phyloP scores from a whole-genome alignment of 345 rosid species.

The Conringia planisiliqua region DNA sequence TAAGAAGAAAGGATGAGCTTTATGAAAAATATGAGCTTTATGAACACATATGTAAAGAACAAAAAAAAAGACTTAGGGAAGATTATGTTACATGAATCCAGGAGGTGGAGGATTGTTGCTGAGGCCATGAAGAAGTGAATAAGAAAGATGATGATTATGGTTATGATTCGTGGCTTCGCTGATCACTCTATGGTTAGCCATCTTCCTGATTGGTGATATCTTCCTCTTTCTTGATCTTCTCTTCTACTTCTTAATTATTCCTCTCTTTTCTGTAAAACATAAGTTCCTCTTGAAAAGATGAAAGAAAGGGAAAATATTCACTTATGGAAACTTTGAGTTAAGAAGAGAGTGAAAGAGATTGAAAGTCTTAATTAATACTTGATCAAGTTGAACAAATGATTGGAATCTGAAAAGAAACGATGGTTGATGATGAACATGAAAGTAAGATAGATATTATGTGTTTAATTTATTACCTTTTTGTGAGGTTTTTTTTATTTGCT shows the following conservation, averaged over 20 bases:
- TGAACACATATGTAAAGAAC: not conserved
- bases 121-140: conserved; percentile 68
- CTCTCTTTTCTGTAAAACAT: conserved; percentile 28
- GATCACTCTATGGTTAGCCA: conserved; percentile 68
- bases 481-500: conserved; percentile 26
- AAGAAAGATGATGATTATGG: conserved; percentile 64
- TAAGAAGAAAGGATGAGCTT: not conserved
- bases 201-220: conserved; percentile 16
- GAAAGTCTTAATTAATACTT: conserved; percentile 11
- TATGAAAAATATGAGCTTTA: not conserved
- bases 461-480: conserved; percentile 31
- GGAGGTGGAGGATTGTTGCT: conserved; percentile 45
- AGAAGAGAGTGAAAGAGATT: not conserved
- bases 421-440: conserved; percentile 36
- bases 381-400: conserved; percentile 21
- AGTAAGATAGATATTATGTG: conserved; percentile 17
- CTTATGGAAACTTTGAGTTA: not conserved
- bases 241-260: conserved; percentile 31
- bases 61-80: not conserved
- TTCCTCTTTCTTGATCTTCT: conserved; percentile 26
- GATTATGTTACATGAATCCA: conserved; percentile 62
- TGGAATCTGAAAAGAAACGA: conserved; percentile 22
- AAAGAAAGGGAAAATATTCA: not conserved
- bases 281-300: conserved; percentile 5
- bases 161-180: conserved; percentile 68